Evolutionary conservation across 2,329 filamentous ascomycete species (phyloP).

Genomic region (Pseudopyrenochaeta lycopersici): DNA sequence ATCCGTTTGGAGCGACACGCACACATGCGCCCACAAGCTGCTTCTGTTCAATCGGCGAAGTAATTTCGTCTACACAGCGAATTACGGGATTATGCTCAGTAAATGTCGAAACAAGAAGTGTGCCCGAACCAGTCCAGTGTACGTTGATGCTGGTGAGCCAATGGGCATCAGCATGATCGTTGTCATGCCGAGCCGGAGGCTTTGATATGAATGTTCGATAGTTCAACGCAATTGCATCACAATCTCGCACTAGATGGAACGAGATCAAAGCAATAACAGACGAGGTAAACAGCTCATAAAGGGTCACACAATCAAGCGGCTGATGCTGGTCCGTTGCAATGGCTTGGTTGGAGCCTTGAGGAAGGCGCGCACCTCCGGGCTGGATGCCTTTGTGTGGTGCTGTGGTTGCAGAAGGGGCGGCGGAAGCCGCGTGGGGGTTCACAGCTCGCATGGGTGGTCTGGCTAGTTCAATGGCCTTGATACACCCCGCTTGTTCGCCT

Average conservation of each 20-base stretch:
- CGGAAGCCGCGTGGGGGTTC: conserved; percentile 28
- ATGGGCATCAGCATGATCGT: conserved; percentile 14
- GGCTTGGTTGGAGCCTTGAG: conserved; percentile 26
- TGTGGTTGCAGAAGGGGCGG: conserved; percentile 29
- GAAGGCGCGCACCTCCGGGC: conserved; percentile 21
- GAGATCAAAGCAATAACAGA: conserved; percentile 48
- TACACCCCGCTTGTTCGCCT: conserved; percentile 45
- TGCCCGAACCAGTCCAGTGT: conserved; percentile 47
- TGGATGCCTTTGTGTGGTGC: conserved; percentile 30
- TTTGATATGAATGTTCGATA: conserved; percentile 48
- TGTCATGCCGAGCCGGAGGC: conserved; percentile 15
- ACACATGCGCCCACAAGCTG: conserved; percentile 35
- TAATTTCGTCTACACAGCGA: conserved; percentile 26
- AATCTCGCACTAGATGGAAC: conserved; percentile 43
- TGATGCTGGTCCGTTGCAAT: conserved; percentile 25
- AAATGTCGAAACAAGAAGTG: conserved; percentile 42
- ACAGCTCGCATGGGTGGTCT: conserved; percentile 36
- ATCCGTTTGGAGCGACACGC: conserved; percentile 47
- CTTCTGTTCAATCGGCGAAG: conserved; percentile 24
- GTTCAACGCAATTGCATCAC: conserved; percentile 45
- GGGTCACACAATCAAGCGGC: conserved; percentile 39
- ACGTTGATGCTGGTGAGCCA: conserved; percentile 43
- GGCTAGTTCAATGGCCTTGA: conserved; percentile 46
- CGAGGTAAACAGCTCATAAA: conserved; percentile 51
- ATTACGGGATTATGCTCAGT: conserved; percentile 35